Evolutionary conservation across 2,329 filamentous ascomycete genomes (phyloP).

Genomic region (Cryoendolithus antarcticus): DNA sequence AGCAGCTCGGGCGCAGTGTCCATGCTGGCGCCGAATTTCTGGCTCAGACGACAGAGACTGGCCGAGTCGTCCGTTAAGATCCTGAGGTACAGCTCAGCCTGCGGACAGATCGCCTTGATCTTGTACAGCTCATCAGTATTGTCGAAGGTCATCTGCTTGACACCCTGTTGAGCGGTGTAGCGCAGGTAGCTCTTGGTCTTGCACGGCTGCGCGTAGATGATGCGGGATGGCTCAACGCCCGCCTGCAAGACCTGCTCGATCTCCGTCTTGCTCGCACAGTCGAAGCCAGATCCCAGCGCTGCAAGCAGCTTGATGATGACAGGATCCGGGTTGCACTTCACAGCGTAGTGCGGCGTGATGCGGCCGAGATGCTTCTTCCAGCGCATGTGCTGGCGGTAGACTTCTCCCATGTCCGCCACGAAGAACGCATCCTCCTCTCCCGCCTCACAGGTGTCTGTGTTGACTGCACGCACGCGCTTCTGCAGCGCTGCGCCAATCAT

Average conservation of each 20-base stretch:
- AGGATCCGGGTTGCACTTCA: conserved; percentile 96
- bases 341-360: conserved; percentile 88
- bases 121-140: conserved; percentile 97
- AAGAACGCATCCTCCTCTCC: conserved; percentile 98
- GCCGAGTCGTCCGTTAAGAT: conserved; percentile 95
- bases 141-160: conserved; percentile 99
- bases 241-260: conserved; percentile 82
- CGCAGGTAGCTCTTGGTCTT: conserved; percentile 98
- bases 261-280: conserved; percentile 95
- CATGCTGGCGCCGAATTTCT: conserved; percentile 92
- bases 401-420: conserved; percentile 92
- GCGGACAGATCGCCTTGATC: conserved; percentile 82
- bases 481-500: conserved; percentile 80
- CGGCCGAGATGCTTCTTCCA: conserved; percentile 92
- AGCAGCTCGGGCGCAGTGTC: conserved; percentile 69
- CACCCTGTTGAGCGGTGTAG: conserved; percentile 69
- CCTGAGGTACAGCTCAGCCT: conserved; percentile 81
- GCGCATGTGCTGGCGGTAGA: conserved; percentile 95
- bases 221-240: conserved; percentile 74
- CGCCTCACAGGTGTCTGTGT: conserved; percentile 76
- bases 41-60: conserved; percentile 84
- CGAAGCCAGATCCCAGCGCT: conserved; percentile 83
- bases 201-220: conserved; percentile 98
- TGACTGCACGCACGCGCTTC: conserved; percentile 68
- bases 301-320: conserved; percentile 80